phyloP scores from a whole-genome alignment of 352 stramenopile genomes.

The Globisporangium viniferum region DNA sequence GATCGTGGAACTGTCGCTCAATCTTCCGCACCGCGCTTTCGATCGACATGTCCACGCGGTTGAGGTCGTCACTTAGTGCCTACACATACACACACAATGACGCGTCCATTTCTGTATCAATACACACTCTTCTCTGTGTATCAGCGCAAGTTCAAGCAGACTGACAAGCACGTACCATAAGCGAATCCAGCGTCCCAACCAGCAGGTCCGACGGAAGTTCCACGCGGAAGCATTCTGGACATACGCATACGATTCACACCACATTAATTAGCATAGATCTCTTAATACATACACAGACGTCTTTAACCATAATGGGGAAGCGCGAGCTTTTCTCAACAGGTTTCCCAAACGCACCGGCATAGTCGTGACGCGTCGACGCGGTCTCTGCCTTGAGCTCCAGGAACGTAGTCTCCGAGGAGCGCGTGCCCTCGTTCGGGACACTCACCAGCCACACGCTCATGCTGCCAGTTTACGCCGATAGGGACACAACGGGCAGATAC shows the following conservation, averaged over 20 bases:
- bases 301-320: neutral
- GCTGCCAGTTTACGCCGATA: neutral
- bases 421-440: conserved; percentile 81
- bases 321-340: neutral
- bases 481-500: neutral
- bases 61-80: conserved; percentile 92
- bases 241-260: neutral
- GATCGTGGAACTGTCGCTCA: conserved; percentile 94
- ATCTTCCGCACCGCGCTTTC: conserved; percentile 97
- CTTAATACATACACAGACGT: neutral
- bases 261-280: neutral
- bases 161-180: conserved; percentile 82
- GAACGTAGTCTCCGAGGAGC: conserved; percentile 81
- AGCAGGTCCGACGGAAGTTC: conserved; percentile 93
- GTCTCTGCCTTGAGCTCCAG: conserved; percentile 84
- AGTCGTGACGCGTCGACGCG: conserved; percentile 77
- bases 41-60: conserved; percentile 93
- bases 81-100: conserved; percentile 12
- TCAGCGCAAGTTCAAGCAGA: neutral
- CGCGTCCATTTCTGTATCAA: neutral
- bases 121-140: neutral
- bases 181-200: conserved; percentile 96
- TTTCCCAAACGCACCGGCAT: conserved; percentile 25
- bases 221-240: conserved; percentile 73
- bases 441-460: conserved; percentile 75